Evolutionary conservation across 2,329 filamentous ascomycete species (phyloP).

Genomic region (Didymosphaeria variabile): DNA sequence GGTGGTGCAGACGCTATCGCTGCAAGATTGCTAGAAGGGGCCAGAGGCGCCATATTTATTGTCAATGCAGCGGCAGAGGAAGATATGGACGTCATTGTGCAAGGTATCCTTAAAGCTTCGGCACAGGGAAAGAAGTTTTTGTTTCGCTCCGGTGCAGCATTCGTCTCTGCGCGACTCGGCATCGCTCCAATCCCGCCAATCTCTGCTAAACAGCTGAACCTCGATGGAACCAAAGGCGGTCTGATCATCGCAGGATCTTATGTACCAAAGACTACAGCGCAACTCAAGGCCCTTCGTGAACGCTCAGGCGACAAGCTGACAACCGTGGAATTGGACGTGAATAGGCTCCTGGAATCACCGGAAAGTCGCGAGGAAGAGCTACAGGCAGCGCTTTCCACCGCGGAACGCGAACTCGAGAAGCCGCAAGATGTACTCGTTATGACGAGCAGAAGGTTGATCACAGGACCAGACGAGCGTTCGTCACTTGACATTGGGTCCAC

Average conservation of each 20-base stretch:
- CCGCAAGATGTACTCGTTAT: constrained; percentile 66
- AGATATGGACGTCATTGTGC: constrained; percentile 65
- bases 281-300: constrained; percentile 56
- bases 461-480: constrained; percentile 58
- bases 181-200: constrained; percentile 63
- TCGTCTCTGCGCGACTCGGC: constrained; percentile 61
- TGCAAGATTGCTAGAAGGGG: constrained; percentile 50
- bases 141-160: constrained; percentile 58
- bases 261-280: constrained; percentile 67
- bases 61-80: constrained; percentile 64
- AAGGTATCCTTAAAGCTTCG: constrained; percentile 56
- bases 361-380: constrained; percentile 49
- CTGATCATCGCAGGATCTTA: constrained; percentile 67
- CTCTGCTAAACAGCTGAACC: constrained; percentile 54
- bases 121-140: constrained; percentile 54
- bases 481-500: constrained; percentile 64
- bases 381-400: constrained; percentile 42
- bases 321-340: constrained; percentile 60
- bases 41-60: constrained; percentile 56
- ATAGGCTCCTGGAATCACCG: constrained; percentile 55
- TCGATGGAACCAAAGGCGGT: constrained; percentile 55
- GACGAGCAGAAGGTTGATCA: constrained; percentile 65
- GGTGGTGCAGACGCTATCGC: constrained; percentile 57
- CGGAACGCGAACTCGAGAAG: constrained; percentile 44
- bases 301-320: constrained; percentile 54